Base-by-base conservation (phyloP, 2,329 filamentous ascomycete genomes). In the Davidsoniella eucalypti region DNA sequence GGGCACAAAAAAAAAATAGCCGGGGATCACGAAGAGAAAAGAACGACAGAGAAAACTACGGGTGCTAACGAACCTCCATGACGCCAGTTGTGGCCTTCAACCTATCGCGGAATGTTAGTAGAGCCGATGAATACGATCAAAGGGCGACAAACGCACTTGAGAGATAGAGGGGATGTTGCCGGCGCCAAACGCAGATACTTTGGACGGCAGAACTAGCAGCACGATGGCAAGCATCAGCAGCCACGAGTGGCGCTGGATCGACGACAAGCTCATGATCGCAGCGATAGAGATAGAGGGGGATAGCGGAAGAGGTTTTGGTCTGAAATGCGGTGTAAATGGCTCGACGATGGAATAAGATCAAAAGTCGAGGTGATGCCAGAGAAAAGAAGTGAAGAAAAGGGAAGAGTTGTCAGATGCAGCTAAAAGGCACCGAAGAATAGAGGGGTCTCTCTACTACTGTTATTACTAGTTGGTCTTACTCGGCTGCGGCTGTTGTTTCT, bases 131-230 rank as follows among this genome's bases (percentile, higher is more conserved):
- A 7, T 10, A 26, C 12, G 25, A 53, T 59, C n/a, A 52, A 67
- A 66, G 7, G 29, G 12, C 2, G 12, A 12, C 29, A 33, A 33
- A 33, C 29, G 12, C 12, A 33, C 29, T 61, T 69, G 66, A 12
- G 69, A 64, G 55, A 78, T 79, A 17, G 74, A 78, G n/a, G 80
- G 80, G 54, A 84, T 84, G 59, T 84, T 84, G 51, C 80, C 80
- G 33, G 80, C 80, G 23, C 80, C 80, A 60, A 84, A 84, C 3
- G 80, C 80, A 18, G 68, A 67, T 2, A 69, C 76, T 54, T 69
- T 70, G 48, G 69, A 67, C 18, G 76, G 75, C 47, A 81, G 64
- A 43, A 80, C 58, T n/a, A 76, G 61, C 52, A 83, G 63, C 48
- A 78, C 58, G 46, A 80, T 59, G 55, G 65, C 67, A 45, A 74